Percentiles rank a stretch among this genome's conserved stretches.
Conservation (phyloP, 2,329 filamentous ascomycete species). For the Paracamarosporium sp. region DNA sequence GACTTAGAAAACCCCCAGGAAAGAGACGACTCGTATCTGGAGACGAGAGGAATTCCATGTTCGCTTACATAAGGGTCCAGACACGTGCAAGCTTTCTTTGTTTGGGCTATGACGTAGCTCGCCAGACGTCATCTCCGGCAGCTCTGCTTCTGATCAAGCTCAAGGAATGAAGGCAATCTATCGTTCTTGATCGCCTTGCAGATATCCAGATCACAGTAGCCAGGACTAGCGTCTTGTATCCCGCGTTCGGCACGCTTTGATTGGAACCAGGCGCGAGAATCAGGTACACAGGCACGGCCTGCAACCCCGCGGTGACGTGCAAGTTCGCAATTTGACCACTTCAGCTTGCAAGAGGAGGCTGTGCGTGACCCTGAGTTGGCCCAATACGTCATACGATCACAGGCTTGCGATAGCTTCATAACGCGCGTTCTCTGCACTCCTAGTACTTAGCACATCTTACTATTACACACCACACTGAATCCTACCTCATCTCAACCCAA, state of each 20-base stretch:
- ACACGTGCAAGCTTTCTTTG: background rate
- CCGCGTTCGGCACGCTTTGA: background rate
- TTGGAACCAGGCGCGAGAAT: background rate
- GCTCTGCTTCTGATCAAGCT: background rate
- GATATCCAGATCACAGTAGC: background rate
- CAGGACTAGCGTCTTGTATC: background rate
- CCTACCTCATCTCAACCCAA: background rate
- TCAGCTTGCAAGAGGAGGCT: background rate
- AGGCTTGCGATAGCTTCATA: background rate
- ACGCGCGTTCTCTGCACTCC: background rate
- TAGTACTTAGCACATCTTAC: background rate
- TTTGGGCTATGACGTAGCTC: background rate
- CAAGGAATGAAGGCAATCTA: background rate
- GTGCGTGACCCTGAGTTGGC: background rate
- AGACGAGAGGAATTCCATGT: too few species aligned
- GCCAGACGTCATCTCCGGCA: background rate
- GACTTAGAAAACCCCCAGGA: too few species aligned
- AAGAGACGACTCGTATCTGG: too few species aligned
- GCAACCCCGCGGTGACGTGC: conserved; percentile 4
- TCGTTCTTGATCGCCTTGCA: background rate
- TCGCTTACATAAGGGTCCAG: background rate
- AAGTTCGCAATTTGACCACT: background rate
- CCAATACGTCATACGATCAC: background rate
- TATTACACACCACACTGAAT: background rate
- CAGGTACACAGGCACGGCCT: background rate